Evolutionary conservation across 495 filamentous ascomycete genomes (phyloP), one percentile per base, ranked within the genome.

Genomic region (Trichoderma parareesei): DNA sequence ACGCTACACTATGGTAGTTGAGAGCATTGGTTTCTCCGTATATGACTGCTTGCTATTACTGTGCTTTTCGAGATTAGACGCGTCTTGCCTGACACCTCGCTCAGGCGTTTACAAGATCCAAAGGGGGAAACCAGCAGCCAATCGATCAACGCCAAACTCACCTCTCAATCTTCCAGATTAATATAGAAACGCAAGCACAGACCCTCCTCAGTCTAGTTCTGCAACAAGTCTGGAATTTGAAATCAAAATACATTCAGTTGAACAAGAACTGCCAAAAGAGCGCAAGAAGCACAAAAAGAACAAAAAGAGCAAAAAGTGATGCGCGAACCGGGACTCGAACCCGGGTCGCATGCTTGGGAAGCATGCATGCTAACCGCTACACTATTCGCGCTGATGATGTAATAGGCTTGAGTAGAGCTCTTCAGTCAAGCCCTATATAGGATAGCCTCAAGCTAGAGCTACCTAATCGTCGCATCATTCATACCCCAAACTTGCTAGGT

Each of bases 311-410:
- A 57, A 37, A 57, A 57, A 57, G 53, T 37, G 53, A 57, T 57
- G 53, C 53, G 53, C 53, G 53, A 57, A 57, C 53, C 60, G 67
- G 66, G 69, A 69, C 48, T 71, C 69, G 69, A 71, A 71, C 69
- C 66, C 67, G 66, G 64, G 57, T 60, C 69, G 64, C 65, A 38
- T 43, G 38, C 38, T 64, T 71, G 69, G 69, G 69, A 71, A 71
- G 67, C 68, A 33, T 65, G 64, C 65, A 71, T 71, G 69, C 66
- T 71, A 68, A 65, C 68, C 69, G 57, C 65, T 69, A 71, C 68
- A 71, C 69, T 65, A 71, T 61, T 37, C 43, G 49, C 57, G 43
- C 48, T 65, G 27, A 42, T n/a, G 20, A 41, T 55, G 64, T 42
- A 66, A 55, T 48, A 55, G 13, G 40, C n/a, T 49, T 49, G 13